Base-by-base conservation (phyloP, 2,329 filamentous ascomycete genomes). In the Aureobasidium sp. region DNA sequence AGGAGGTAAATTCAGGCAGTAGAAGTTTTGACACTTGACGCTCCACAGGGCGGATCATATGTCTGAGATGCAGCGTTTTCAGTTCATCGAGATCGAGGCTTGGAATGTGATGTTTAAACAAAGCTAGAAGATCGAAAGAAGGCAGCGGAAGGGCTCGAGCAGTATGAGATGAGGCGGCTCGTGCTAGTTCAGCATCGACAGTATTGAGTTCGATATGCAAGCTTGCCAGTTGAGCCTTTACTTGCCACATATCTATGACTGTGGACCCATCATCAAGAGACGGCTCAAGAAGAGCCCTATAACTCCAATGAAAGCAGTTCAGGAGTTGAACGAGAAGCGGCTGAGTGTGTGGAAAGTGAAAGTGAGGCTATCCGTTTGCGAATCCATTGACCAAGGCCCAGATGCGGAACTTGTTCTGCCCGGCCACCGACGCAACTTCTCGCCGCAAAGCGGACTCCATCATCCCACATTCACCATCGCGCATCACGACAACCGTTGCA, bases 1-100 rank as follows among this genome's bases (percentile, higher is more conserved):
- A 45, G 34, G 45, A 25, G 53, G 37, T 32, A n/a, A 21, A 21
- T 1, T 34, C 3, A 13, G 25, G 10, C 34, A 32, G 53, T 10
- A 5, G 41, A 27, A n/a, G 37, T 16, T 32, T n/a, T 44, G 29
- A 34, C 53, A 57, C 29, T 36, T 5, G 36, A 15, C 32, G 37
- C 13, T n/a, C 21, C 6, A 42, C 15, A 45, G 36, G 53, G 39
- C 53, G 53, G 53, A 57, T 30, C 39, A 44, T 44, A 21, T 55
- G 52, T 55, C 52, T 55, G 39, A 57, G 39, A 36, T 57, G 53
- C 39, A 57, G 41, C 53, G 39, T 54, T 45, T 11, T 3, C n/a
- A 30, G 39, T 45, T 25, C 39, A 41, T 27, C 53, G 29, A 45
- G 37, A 32, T 54, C 9, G 32, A 54, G 50, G 29, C n/a, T 34